phyloP scores from a whole-genome alignment of 805 yeast species.

The Sugiyamaella chiloensis region DNA sequence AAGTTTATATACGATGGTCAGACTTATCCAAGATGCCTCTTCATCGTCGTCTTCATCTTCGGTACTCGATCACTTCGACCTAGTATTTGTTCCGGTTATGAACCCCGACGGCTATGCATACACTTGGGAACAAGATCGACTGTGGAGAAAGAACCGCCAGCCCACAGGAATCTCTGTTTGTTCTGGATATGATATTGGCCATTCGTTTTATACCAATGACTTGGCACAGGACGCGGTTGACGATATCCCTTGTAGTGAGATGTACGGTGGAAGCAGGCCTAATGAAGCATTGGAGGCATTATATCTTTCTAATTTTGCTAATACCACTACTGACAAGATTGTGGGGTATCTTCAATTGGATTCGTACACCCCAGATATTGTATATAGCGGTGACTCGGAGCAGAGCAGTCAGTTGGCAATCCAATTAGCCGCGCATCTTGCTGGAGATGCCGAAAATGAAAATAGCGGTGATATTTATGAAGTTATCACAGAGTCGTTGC shows the following conservation, averaged over 20 bases:
- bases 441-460: not conserved
- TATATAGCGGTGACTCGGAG: conserved; percentile 27
- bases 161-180: conserved; percentile 64
- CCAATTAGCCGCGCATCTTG: not conserved
- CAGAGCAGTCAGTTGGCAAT: not conserved
- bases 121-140: conserved; percentile 74
- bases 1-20: conserved; percentile 53
- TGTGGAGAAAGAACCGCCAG: conserved; percentile 90
- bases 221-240: conserved; percentile 38
- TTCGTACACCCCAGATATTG: conserved; percentile 78
- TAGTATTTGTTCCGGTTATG: conserved; percentile 74
- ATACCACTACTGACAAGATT: conserved; percentile 30
- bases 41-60: no score
- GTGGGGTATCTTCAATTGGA: conserved; percentile 79
- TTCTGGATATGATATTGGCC: conserved; percentile 83
- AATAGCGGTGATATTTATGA: conserved; percentile 54
- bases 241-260: conserved; percentile 73
- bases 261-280: conserved; percentile 71
- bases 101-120: conserved; percentile 91
- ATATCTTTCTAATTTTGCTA: conserved; percentile 20
- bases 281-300: conserved; percentile 61
- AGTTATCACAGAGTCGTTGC: conserved; percentile 36
- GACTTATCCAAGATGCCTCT: conserved; percentile 25
- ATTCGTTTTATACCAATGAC: conserved; percentile 70
- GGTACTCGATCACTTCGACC: conserved; percentile 60